Evolutionary conservation across 495 filamentous ascomycete genomes (phyloP).

Genomic region (Neurospora sp.): DNA sequence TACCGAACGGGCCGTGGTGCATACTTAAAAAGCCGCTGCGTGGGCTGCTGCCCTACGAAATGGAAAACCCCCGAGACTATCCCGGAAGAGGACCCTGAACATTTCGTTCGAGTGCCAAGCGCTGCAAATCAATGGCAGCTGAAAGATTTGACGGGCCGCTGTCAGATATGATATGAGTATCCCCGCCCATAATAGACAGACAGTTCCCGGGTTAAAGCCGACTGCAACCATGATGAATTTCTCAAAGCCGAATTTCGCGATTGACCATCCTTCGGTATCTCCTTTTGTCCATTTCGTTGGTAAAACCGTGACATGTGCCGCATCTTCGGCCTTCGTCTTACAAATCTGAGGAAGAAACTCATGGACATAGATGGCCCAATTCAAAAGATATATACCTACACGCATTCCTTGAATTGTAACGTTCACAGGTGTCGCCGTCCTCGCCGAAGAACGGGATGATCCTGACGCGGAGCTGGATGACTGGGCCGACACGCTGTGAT

Average conservation of each 20-base stretch:
- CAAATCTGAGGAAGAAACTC: not conserved
- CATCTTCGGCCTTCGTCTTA: not conserved
- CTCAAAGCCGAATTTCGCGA: not conserved
- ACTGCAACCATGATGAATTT: not conserved
- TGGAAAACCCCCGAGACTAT: slow-evolving; percentile 9
- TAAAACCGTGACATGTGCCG: not conserved
- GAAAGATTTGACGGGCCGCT: not conserved
- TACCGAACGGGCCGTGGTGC: not conserved
- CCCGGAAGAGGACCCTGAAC: slow-evolving; percentile 1
- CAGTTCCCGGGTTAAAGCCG: not conserved
- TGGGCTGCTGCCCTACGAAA: not conserved
- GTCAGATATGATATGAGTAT: not conserved
- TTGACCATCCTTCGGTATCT: not conserved
- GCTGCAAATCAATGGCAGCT: not conserved
- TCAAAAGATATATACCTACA: not conserved
- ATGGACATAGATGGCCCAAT: not conserved
- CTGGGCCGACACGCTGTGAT: not conserved
- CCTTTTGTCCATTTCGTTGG: not conserved
- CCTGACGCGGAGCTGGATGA: not conserved
- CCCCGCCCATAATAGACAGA: not conserved
- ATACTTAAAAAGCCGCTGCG: not conserved
- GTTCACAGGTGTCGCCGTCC: not conserved
- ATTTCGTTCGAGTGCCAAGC: not conserved
- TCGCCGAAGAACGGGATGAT: not conserved
- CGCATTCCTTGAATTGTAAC: not conserved